A percentile compares a stretch with the other conserved stretches of the same genome.
Evolutionary conservation across 2,329 filamentous ascomycete genomes (phyloP).

Genomic region (Monosporascus sp.): DNA sequence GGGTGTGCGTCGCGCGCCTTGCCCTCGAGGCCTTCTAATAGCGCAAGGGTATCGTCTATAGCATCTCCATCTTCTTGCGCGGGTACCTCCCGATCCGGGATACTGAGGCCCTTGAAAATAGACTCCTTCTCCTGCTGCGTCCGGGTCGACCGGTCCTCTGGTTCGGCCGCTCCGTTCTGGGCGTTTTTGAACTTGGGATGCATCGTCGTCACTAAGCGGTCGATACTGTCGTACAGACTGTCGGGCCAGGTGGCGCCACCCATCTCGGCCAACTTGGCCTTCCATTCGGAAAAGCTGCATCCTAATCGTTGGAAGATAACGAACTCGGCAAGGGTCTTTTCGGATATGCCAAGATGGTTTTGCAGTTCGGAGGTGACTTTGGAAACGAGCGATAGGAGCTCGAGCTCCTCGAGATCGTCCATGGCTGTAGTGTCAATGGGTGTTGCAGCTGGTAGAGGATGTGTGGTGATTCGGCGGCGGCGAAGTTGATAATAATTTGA

Average conservation of each 20-base stretch:
- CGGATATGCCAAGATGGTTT: conserved; percentile 85
- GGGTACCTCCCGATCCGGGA: conserved; percentile 66
- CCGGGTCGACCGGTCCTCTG: conserved; percentile 34
- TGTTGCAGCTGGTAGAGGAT: background rate
- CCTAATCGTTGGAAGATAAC: conserved; percentile 85
- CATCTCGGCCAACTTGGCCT: conserved; percentile 66
- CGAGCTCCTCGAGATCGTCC: conserved; percentile 88
- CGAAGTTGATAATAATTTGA: background rate
- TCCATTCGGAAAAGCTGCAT: conserved; percentile 70
- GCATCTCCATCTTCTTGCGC: conserved; percentile 49
- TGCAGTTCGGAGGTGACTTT: conserved; percentile 92
- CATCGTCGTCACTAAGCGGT: conserved; percentile 81
- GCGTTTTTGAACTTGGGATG: conserved; percentile 80
- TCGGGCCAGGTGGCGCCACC: conserved; percentile 76
- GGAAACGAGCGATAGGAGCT: conserved; percentile 88
- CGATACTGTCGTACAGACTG: conserved; percentile 85
- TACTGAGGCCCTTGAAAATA: conserved; percentile 83
- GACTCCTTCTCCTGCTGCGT: conserved; percentile 68
- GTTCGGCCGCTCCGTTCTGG: conserved; percentile 28
- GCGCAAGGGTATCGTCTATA: conserved; percentile 87
- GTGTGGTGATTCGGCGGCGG: background rate
- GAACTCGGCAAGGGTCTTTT: conserved; percentile 95
- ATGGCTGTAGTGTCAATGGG: conserved; percentile 39
- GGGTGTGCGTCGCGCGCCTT: conserved; percentile 42
- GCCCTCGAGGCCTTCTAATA: conserved; percentile 79